Evolutionary conservation across 805 yeast species (phyloP), one percentile per base, ranked within the genome.

Genomic region (Pichia insulana): DNA sequence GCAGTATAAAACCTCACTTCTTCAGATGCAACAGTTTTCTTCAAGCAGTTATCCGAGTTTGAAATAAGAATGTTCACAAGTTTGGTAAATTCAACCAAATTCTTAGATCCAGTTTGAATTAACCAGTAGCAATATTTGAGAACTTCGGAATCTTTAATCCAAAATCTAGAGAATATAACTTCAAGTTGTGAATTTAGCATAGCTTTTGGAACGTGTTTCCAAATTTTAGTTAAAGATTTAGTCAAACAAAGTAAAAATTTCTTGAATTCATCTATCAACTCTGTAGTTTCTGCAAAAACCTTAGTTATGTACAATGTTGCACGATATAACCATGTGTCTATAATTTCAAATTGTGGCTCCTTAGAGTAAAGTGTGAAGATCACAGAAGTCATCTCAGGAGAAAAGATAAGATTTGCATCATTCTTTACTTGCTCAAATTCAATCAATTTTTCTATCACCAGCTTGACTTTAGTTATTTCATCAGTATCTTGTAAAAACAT

Each of bases 161-260:
- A 82, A 17, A 46, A 41, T 2, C 62, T 59, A 1, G 64, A 64
- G 25, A 82, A 63, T 10, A 81, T 53, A 3, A 73, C 84, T 55
- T 83, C 88, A 26, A 82, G 54, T 46, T 83, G 85, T 0, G 90
- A 65, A 48, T 80, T 77, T 12, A 81, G 45, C 41, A 78, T 63
- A 7, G 68, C 50, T 8, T 54, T 51, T 4, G 81, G 71, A 5
- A 77, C 65, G 7, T 58, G 39, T 3, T 59, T 55, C 68, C 76
- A 65, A 13, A 71, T 40, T 4, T 66, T 52, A 7, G 51, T 46
- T 0, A 64, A 37, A 3, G 78, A 56, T 0, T 44, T 39, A 27
- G 60, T 56, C 42, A 74, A 61, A 11, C 62, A 53, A 2, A 30
- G 13, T 25, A 63, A 28, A 43, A 70, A 68, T 0, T 44, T 34